Conservation (phyloP, 2,329 filamentous ascomycete genomes). For the Fusarium sp. region DNA sequence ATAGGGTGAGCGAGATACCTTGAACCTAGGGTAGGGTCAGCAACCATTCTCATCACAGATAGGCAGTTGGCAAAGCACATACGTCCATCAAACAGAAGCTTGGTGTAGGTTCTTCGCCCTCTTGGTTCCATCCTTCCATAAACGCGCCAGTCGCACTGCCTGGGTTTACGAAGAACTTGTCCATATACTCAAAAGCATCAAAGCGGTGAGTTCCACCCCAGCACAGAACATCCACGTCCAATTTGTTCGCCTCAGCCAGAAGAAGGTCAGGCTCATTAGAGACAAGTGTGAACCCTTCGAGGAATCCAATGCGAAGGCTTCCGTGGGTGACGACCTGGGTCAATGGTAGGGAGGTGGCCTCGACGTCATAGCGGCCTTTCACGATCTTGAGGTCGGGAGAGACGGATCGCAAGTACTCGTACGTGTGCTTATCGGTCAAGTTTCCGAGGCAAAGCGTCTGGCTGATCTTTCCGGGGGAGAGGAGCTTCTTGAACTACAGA, state of each 20-base stretch:
- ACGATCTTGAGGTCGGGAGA: slow-evolving; percentile 78
- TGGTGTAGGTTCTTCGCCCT: slow-evolving; percentile 79
- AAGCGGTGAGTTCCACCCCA: slow-evolving; percentile 76
- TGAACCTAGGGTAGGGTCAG: slow-evolving; percentile 73
- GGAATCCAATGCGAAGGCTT: slow-evolving; percentile 72
- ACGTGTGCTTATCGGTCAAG: slow-evolving; percentile 81
- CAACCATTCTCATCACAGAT: background rate
- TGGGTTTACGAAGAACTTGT: slow-evolving; percentile 79
- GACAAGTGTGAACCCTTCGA: slow-evolving; percentile 76
- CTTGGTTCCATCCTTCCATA: slow-evolving; percentile 66
- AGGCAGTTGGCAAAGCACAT: slow-evolving; percentile 55
- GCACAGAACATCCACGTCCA: slow-evolving; percentile 76
- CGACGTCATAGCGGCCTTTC: slow-evolving; percentile 74
- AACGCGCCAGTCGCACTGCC: slow-evolving; percentile 74
- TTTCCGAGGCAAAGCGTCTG: slow-evolving; percentile 85
- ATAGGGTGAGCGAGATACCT: slow-evolving; percentile 93
- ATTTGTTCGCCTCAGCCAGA: slow-evolving; percentile 73
- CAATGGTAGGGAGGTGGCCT: slow-evolving; percentile 72
- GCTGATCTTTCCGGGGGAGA: slow-evolving; percentile 84
- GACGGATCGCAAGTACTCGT: slow-evolving; percentile 81
- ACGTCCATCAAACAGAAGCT: slow-evolving; percentile 99
- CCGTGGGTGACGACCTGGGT: slow-evolving; percentile 75
- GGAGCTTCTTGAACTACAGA: slow-evolving; percentile 82
- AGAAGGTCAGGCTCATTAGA: slow-evolving; percentile 74
- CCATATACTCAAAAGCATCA: slow-evolving; percentile 78